Percentiles rank a stretch among this genome's conserved stretches.
Evolutionary conservation across 192 early-diverging fungal genomes (phyloP).

Genomic region (Backusella macrospora): DNA sequence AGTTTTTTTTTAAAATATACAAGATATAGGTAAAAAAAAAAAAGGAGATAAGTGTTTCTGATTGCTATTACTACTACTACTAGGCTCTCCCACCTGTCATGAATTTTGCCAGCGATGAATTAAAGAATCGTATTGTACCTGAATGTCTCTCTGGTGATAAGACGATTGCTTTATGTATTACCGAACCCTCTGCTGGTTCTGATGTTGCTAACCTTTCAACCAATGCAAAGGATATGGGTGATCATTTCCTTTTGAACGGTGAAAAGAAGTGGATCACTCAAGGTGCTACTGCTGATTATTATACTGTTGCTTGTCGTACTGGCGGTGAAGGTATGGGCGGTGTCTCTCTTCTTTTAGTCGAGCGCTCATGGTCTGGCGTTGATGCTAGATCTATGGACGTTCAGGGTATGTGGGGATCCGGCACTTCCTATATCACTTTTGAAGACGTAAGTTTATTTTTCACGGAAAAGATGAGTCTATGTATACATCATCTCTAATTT

Average conservation of each 20-base stretch:
- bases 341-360: constrained; percentile 84
- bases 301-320: constrained; percentile 72
- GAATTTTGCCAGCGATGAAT: constrained; percentile 67
- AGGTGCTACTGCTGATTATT: constrained; percentile 94
- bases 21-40: background rate
- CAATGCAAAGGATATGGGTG: constrained; percentile 70
- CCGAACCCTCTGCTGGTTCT: constrained; percentile 77
- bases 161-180: constrained; percentile 78
- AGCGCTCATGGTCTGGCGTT: constrained; percentile 84
- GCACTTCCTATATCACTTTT: constrained; percentile 86
- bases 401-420: constrained; percentile 91
- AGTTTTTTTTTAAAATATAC: background rate
- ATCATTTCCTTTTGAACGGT: constrained; percentile 80
- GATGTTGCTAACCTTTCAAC: constrained; percentile 77
- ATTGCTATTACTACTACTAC: background rate
- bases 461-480: background rate
- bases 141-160: constrained; percentile 70
- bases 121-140: constrained; percentile 64
- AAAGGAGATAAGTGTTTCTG: background rate
- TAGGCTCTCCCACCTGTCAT: constrained; percentile 68
- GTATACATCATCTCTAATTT: background rate
- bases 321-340: constrained; percentile 89
- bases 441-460: constrained; percentile 62
- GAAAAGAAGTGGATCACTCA: constrained; percentile 99
- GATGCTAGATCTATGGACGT: constrained; percentile 86